phyloP scores from a whole-genome alignment of 108 stramenopile genomes.

The Nitzschia inconspicua region DNA sequence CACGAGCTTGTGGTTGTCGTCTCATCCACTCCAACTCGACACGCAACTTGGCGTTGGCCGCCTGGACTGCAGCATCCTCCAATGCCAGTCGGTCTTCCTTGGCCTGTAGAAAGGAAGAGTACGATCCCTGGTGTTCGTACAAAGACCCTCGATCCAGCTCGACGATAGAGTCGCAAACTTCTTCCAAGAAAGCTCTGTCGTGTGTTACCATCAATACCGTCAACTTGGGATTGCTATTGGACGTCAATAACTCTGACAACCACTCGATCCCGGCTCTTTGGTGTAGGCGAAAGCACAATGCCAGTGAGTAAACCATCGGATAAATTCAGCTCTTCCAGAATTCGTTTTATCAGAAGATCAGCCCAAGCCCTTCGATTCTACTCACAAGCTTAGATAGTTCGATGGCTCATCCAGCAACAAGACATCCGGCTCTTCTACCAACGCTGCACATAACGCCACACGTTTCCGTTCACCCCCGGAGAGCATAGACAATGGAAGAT shows the following conservation, averaged over 20 bases:
- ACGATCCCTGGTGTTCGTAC: slow-evolving; percentile 69
- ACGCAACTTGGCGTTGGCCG: slow-evolving; percentile 61
- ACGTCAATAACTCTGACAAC: slow-evolving; percentile 74
- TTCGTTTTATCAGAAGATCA: too few species aligned
- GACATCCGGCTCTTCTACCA: slow-evolving; percentile 80
- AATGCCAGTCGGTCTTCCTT: slow-evolving; percentile 70
- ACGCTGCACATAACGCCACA: slow-evolving; percentile 77
- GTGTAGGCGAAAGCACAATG: too few species aligned
- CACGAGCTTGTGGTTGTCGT: slow-evolving; percentile 68
- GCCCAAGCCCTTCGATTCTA: too few species aligned
- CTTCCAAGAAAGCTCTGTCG: slow-evolving; percentile 93
- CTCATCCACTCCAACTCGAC: slow-evolving; percentile 84
- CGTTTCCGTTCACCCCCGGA: slow-evolving; percentile 83
- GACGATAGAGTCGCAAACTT: slow-evolving; percentile 77
- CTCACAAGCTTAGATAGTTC: slow-evolving; percentile 93
- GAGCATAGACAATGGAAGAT: slow-evolving; percentile 53
- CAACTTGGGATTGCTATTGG: slow-evolving; percentile 60
- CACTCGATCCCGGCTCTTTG: slow-evolving; percentile 94
- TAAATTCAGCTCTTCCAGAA: too few species aligned
- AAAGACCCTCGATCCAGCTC: slow-evolving; percentile 76
- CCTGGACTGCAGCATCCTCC: slow-evolving; percentile 63
- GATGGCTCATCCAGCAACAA: slow-evolving; percentile 86
- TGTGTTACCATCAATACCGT: slow-evolving; percentile 95
- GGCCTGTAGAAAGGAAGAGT: slow-evolving; percentile 56
- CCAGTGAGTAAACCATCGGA: too few species aligned